Conservation (phyloP, 768 basidiomycete species). For the Pilatotrama ljubarskyi region DNA sequence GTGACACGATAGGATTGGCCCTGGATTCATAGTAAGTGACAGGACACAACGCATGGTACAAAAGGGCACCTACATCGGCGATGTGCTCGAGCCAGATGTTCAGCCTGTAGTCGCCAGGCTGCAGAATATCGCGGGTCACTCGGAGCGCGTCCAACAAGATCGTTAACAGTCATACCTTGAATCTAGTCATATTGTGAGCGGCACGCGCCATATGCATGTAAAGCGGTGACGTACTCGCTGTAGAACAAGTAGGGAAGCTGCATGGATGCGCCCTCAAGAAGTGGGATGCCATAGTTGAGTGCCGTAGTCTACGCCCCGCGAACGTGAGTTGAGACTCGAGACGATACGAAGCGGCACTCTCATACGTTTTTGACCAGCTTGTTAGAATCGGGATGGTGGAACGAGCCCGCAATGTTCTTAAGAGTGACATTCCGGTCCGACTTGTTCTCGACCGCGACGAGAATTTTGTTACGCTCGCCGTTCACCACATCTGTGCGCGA, state of each 20-base stretch:
- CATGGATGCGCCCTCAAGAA: slow-evolving; percentile 58
- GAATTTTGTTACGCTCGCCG: slow-evolving; percentile 73
- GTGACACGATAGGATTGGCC: slow-evolving; percentile 58
- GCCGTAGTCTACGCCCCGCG: slow-evolving; percentile 52
- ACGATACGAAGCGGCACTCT: not conserved
- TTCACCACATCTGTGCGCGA: slow-evolving; percentile 72
- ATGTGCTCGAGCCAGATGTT: slow-evolving; percentile 76
- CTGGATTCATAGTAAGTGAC: slow-evolving; percentile 36
- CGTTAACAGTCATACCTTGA: slow-evolving; percentile 24
- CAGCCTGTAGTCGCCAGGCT: slow-evolving; percentile 78
- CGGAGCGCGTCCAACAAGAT: not conserved
- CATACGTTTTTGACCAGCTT: slow-evolving; percentile 66
- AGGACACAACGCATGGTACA: not conserved
- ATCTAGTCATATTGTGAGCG: slow-evolving; percentile 1
- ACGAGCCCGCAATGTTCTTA: slow-evolving; percentile 61
- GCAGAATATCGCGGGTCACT: slow-evolving; percentile 1
- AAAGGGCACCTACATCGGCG: slow-evolving; percentile 49
- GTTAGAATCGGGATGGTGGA: slow-evolving; percentile 64
- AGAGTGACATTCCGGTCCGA: slow-evolving; percentile 73
- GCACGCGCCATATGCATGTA: not conserved
- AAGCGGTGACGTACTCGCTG: slow-evolving; percentile 66
- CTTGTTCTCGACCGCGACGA: slow-evolving; percentile 71
- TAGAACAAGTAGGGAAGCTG: slow-evolving; percentile 72
- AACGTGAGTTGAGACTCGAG: not conserved
- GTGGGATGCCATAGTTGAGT: slow-evolving; percentile 49